Evolutionary conservation across 2,329 filamentous ascomycete species (phyloP).

Genomic region (Exophiala sideris): DNA sequence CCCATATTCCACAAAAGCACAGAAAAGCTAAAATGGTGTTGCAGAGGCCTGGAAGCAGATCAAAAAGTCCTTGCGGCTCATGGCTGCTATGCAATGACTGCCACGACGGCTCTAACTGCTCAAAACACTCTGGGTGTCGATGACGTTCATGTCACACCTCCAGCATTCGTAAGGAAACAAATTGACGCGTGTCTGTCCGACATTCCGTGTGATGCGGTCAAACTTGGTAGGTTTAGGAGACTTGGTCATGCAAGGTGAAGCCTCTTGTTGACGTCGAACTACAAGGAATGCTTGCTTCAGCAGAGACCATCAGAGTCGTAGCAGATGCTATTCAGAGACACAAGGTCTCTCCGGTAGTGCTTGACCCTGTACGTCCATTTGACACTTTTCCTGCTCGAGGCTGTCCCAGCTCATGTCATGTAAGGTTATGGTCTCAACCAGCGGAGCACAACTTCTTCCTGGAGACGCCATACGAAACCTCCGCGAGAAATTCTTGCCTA

Average conservation of each 20-base stretch:
- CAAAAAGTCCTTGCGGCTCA: slow-evolving; percentile 92
- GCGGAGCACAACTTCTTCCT: slow-evolving; percentile 46
- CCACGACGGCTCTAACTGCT: slow-evolving; percentile 90
- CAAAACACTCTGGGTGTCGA: slow-evolving; percentile 87
- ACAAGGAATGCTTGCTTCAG: slow-evolving; percentile 76
- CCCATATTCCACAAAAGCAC: slow-evolving; percentile 8
- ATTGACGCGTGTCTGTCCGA: slow-evolving; percentile 82
- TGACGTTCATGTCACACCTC: slow-evolving; percentile 74
- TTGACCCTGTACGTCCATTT: slow-evolving; percentile 69
- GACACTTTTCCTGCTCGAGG: not conserved
- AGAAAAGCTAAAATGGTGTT: slow-evolving; percentile 4
- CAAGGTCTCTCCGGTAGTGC: slow-evolving; percentile 49
- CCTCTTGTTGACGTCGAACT: not conserved
- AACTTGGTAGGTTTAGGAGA: slow-evolving; percentile 64
- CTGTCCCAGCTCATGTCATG: slow-evolving; percentile 14
- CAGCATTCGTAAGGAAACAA: slow-evolving; percentile 76
- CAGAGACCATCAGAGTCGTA: slow-evolving; percentile 65
- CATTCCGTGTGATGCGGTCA: slow-evolving; percentile 82
- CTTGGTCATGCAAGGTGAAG: not conserved
- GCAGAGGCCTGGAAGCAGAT: slow-evolving; percentile 87
- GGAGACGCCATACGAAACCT: slow-evolving; percentile 41
- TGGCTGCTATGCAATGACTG: slow-evolving; percentile 93
- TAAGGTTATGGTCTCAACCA: slow-evolving; percentile 77
- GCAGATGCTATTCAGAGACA: slow-evolving; percentile 60
- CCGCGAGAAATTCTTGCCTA: slow-evolving; percentile 40